Evolutionary conservation across 305 asterid species (phyloP), one percentile per base, ranked within the genome.

Genomic region (Rubia tinctorum): DNA sequence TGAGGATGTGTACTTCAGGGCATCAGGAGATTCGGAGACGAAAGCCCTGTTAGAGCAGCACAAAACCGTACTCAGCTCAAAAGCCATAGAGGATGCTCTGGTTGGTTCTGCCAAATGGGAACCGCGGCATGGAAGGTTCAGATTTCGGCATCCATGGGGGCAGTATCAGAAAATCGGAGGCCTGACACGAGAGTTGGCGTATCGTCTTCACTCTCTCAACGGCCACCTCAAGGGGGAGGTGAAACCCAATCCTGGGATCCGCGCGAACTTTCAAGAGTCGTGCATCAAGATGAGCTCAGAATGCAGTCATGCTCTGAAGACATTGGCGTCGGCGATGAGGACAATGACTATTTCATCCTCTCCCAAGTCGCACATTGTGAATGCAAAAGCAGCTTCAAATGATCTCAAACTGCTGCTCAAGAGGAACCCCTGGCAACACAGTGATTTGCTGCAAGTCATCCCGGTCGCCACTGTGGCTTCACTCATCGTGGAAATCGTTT

Each of bases 61-160:
- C 37, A 83, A 70, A 75, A 75, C 76, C 22, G 85, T 81, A 27
- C 75, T 80, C 2, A 78, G 71, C 72, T 75, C 86, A 6, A 84
- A 86, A 69, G 68, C 76, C 72, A 75, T 70, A 0, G 87, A 83
- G 62, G 89, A 83, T 76, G 22, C 77, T 12, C 12, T 83, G 83
- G 86, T 85, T 44, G 63, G 82, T 77, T 14, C 76, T 37, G 89
- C 91, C 43, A 87, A 72, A 77, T 87, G 88, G 89, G 88, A 87
- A 75, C 89, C 89, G 7, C 61, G 88, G 15, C 88, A 87, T 14
- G 87, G 88, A 10, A 67, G 58, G 17, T 85, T 85, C 71, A 78
- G 72, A 47, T 82, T 75, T 68, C 68, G 81, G 0, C 88, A 87
- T 42, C 90, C 92, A 2, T 87, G 88, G 87, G 86, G 68, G 7